Percentiles rank a stretch among this genome's conserved stretches.
Evolutionary conservation across 2,329 filamentous ascomycete genomes (phyloP).

Genomic region (Diplodia corticola): DNA sequence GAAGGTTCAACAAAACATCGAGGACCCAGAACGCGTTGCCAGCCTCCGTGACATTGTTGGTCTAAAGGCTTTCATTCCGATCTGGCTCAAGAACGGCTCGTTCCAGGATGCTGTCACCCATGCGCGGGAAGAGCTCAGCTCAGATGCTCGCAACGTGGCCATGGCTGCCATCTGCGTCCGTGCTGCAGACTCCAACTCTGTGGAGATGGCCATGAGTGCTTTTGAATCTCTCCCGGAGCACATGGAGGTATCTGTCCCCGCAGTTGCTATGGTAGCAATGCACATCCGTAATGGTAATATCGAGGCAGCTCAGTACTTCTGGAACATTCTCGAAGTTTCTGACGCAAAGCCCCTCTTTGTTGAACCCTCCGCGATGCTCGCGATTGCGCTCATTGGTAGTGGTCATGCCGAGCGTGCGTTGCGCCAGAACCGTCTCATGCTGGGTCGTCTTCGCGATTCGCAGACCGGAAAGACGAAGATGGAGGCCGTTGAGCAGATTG

Average conservation of each 20-base stretch:
- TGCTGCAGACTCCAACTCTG: constrained; percentile 78
- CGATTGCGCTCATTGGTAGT: constrained; percentile 81
- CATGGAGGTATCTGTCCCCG: constrained; percentile 51
- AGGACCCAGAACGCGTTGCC: constrained; percentile 52
- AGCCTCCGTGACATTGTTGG: constrained; percentile 72
- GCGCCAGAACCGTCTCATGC: constrained; percentile 79
- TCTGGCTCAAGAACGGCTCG: constrained; percentile 69
- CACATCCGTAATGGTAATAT: constrained; percentile 82
- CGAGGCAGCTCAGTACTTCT: constrained; percentile 73
- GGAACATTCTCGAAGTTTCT: constrained; percentile 68
- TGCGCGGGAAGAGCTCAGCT: constrained; percentile 63
- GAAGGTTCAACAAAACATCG: constrained; percentile 66
- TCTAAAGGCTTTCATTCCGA: constrained; percentile 73
- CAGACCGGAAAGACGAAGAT: constrained; percentile 51
- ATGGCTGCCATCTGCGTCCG: constrained; percentile 72
- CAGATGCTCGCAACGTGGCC: constrained; percentile 59
- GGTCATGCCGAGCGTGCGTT: constrained; percentile 82
- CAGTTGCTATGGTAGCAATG: constrained; percentile 82
- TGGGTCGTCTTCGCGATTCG: constrained; percentile 72
- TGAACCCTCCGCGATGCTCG: constrained; percentile 88
- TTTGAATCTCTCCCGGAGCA: constrained; percentile 53
- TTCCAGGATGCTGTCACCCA: constrained; percentile 73
- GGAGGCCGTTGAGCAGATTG: constrained; percentile 74
- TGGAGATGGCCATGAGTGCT: constrained; percentile 63
- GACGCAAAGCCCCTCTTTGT: constrained; percentile 69